Evolutionary conservation across 352 stramenopile species (phyloP).

Genomic region (Thraustochytrium sp.): DNA sequence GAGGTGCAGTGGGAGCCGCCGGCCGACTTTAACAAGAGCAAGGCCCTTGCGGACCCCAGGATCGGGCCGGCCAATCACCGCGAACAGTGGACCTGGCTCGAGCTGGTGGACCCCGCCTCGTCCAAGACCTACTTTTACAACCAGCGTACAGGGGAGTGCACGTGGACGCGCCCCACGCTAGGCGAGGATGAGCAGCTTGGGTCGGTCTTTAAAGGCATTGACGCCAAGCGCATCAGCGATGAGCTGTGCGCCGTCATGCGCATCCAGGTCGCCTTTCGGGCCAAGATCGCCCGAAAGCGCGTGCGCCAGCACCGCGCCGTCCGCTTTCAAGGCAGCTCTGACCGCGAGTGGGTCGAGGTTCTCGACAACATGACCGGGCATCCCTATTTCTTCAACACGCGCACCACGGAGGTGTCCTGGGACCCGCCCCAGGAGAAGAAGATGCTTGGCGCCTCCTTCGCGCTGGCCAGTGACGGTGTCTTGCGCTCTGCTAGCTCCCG

Average conservation of each 20-base stretch:
- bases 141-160: not conserved
- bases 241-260: not conserved
- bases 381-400: conserved; percentile 13
- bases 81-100: conserved; percentile 21
- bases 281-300: not conserved
- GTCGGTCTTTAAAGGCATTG: not conserved
- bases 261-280: conserved; percentile 14
- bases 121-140: conserved; percentile 23
- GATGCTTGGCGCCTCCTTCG: too few relatives aligned
- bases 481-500: too few relatives aligned
- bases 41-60: too few relatives aligned
- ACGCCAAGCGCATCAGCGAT: not conserved
- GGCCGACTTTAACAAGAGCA: not conserved
- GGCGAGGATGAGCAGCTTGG: not conserved
- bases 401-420: not conserved
- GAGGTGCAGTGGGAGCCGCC: not conserved
- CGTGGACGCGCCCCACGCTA: not conserved
- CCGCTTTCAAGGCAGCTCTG: not conserved
- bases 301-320: not conserved
- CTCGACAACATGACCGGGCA: not conserved
- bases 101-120: not conserved
- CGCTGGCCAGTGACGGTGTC: too few relatives aligned
- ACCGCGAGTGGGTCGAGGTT: not conserved
- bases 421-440: too few relatives aligned
- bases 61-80: too few relatives aligned